Conservation (phyloP, 2,329 filamentous ascomycete species). For the Cladosporium velox region DNA sequence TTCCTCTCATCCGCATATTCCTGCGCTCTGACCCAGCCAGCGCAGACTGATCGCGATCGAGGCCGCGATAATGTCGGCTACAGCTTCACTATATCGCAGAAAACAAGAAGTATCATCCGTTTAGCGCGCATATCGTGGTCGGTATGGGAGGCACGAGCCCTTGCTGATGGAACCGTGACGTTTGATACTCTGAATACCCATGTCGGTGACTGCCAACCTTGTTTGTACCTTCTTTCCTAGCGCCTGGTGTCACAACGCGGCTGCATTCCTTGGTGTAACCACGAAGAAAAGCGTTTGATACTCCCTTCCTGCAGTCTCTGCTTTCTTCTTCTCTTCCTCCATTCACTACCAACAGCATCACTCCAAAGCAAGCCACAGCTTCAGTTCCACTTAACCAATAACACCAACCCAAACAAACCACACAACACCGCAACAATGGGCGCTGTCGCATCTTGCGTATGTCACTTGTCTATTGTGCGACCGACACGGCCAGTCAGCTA, state of each 20-base stretch:
- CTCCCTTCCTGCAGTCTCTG: background rate
- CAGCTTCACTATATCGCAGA: background rate
- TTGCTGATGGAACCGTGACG: constrained; percentile 9
- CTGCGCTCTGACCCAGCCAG: constrained; percentile 10
- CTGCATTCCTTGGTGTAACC: constrained; percentile 19
- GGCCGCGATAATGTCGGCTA: constrained; percentile 8
- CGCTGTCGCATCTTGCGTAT: constrained; percentile 80
- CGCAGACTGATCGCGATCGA: constrained; percentile 7
- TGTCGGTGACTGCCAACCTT: constrained; percentile 6
- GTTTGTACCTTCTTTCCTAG: constrained; percentile 9
- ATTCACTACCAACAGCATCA: constrained; percentile 4
- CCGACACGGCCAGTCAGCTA: constrained; percentile 24
- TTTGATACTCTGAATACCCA: background rate
- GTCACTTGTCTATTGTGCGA: constrained; percentile 39
- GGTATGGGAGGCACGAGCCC: constrained; percentile 10
- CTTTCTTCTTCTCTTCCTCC: background rate
- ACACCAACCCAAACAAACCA: constrained; percentile 9
- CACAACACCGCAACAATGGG: constrained; percentile 59
- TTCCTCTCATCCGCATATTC: constrained; percentile 3
- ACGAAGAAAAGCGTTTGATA: constrained; percentile 7
- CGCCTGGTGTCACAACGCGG: constrained; percentile 1
- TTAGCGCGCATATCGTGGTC: constrained; percentile 8
- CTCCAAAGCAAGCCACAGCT: constrained; percentile 6
- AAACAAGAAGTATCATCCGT: constrained; percentile 1
- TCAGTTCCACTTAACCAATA: constrained; percentile 14